Evolutionary conservation across 176 grass and related monocot species (phyloP).

Genomic region (Lolium multiflorum): DNA sequence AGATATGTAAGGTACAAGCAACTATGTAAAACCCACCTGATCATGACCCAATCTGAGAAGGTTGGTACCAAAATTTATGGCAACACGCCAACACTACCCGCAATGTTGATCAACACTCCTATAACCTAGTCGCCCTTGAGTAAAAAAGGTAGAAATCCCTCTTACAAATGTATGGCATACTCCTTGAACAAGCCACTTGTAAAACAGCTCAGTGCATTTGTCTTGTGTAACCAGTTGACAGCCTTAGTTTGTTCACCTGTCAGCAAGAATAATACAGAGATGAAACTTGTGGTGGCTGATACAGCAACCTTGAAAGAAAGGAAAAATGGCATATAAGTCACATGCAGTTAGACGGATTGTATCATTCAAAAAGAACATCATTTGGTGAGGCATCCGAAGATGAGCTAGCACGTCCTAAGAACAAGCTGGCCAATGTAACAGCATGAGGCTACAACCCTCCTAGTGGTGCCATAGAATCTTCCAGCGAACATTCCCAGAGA

Average conservation of each 20-base stretch:
- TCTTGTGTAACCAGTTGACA: constrained; percentile 20
- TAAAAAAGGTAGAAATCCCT: constrained; percentile 34
- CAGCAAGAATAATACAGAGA: constrained; percentile 24
- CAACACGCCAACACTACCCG: constrained; percentile 92
- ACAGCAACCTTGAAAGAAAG: constrained; percentile 28
- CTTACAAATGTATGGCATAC: constrained; percentile 47
- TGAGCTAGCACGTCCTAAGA: background rate
- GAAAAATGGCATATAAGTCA: constrained; percentile 13
- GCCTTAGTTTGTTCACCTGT: constrained; percentile 8
- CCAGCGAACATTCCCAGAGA: constrained; percentile 33
- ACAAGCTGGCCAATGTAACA: constrained; percentile 24
- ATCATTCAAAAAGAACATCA: constrained; percentile 11
- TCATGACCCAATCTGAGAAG: constrained; percentile 99
- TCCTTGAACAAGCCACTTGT: constrained; percentile 43
- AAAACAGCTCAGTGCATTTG: constrained; percentile 33
- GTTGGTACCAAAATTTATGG: constrained; percentile 99
- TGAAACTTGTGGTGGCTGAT: background rate
- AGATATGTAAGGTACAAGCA: constrained; percentile 23
- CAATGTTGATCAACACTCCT: too few relatives aligned
- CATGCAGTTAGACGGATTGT: background rate
- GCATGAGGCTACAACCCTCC: constrained; percentile 24
- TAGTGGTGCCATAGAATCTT: constrained; percentile 33
- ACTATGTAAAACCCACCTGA: constrained; percentile 68
- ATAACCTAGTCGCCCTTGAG: constrained; percentile 95
- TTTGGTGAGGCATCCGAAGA: constrained; percentile 39